Percentiles rank a stretch among this genome's conserved stretches.
These are phyloP conservation scores for Cyberlindnera euphorbiiphila DNA, from an alignment of 805 yeast species.

Conservation along the genomic window DNA sequence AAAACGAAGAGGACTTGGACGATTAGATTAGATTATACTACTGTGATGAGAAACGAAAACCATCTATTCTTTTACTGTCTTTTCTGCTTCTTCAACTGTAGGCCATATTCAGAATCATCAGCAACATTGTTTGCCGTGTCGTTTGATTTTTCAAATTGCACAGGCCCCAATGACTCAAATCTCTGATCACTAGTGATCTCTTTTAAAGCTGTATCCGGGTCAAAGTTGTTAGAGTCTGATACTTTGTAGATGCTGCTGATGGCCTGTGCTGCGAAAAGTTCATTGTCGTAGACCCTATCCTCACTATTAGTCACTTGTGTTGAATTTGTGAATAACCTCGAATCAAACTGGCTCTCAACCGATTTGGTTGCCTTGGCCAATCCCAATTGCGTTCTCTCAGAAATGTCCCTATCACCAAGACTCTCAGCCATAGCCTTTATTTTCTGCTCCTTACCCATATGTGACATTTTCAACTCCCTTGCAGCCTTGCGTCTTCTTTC, in stretches of 20 bases:
- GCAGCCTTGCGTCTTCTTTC: constrained; percentile 46
- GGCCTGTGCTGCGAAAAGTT: constrained; percentile 54
- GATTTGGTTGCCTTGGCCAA: constrained; percentile 37
- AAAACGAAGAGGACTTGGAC: constrained; percentile 20
- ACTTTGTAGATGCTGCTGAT: constrained; percentile 47
- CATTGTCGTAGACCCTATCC: constrained; percentile 54
- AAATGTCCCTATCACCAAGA: constrained; percentile 47
- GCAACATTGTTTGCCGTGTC: constrained; percentile 1
- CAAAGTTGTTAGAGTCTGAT: constrained; percentile 19
- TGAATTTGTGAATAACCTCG: constrained; percentile 50
- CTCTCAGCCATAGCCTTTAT: constrained; percentile 40
- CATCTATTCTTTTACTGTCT: background rate
- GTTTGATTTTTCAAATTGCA: constrained; percentile 40
- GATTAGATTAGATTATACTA: no score
- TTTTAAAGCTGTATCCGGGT: constrained; percentile 19
- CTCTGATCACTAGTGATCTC: constrained; percentile 20
- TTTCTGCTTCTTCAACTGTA: constrained; percentile 21
- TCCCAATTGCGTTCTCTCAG: constrained; percentile 53
- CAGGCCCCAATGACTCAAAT: constrained; percentile 36
- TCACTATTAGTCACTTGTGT: constrained; percentile 37
- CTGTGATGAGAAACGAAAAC: no score
- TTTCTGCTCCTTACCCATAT: constrained; percentile 42
- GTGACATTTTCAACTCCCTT: constrained; percentile 39
- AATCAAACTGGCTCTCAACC: constrained; percentile 49
- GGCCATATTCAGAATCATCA: constrained; percentile 24